These are phyloP conservation scores for Lactarius sp. DNA, from an alignment of 768 basidiomycete genomes.

Conservation along the genomic window DNA sequence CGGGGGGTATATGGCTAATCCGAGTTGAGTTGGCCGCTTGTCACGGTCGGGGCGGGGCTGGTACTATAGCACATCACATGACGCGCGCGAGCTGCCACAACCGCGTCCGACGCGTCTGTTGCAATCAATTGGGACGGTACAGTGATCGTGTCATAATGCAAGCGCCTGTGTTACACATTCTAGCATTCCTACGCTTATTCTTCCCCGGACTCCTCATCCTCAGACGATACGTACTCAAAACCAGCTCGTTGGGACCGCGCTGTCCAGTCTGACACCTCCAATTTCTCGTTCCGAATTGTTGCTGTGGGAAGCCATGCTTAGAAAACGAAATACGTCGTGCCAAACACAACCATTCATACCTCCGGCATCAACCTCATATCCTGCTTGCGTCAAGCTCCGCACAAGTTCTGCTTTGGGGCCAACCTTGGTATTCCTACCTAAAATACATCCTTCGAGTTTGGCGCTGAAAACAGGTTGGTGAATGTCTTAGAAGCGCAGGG, in stretches of 20 bases:
- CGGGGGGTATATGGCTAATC: neutral
- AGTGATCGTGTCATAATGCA: neutral
- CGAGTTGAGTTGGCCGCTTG: neutral
- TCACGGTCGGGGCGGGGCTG: neutral
- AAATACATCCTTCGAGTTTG: conserved; percentile 70
- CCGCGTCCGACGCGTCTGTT: conserved; percentile 13
- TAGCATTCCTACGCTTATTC: conserved; percentile 8
- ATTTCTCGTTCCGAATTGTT: conserved; percentile 48
- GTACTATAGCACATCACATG: conserved; percentile 15
- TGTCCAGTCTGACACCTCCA: conserved; percentile 55
- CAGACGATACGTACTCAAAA: conserved; percentile 25
- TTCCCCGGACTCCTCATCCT: conserved; percentile 28
- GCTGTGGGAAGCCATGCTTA: conserved; percentile 36
- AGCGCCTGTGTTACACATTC: neutral
- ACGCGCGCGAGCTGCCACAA: conserved; percentile 17
- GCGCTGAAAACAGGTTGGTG: conserved; percentile 41
- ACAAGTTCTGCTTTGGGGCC: conserved; percentile 64
- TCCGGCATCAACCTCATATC: conserved; percentile 63
- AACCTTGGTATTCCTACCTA: conserved; percentile 70
- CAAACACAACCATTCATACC: conserved; percentile 38
- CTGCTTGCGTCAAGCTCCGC: conserved; percentile 69
- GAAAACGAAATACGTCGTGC: neutral
- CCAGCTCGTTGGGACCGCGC: conserved; percentile 32
- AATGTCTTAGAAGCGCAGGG: neutral
- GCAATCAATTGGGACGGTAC: neutral